These are phyloP conservation scores for Fusarium continuum DNA, from an alignment of 2,329 filamentous ascomycete genomes.

Conservation along the genomic window DNA sequence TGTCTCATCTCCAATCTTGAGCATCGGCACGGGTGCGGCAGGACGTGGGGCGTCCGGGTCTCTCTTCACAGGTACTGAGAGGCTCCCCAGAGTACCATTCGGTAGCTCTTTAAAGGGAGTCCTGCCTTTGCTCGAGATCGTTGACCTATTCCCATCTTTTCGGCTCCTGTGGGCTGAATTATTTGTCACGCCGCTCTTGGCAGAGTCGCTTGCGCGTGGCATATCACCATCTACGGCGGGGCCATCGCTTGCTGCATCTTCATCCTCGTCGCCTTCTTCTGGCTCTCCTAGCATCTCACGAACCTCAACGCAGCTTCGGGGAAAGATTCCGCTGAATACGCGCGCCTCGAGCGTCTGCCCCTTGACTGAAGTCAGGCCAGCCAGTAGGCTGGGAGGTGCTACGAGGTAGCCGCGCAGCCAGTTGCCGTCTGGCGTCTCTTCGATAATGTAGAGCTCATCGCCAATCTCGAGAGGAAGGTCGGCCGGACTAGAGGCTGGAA, in stretches of 20 bases:
- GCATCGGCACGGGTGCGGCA: slow-evolving; percentile 92
- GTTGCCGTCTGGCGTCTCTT: slow-evolving; percentile 89
- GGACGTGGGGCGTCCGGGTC: slow-evolving; percentile 78
- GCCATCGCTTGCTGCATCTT: slow-evolving; percentile 49
- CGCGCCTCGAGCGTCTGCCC: slow-evolving; percentile 94
- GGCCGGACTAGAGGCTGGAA: slow-evolving; percentile 83
- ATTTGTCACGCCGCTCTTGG: slow-evolving; percentile 61
- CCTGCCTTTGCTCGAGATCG: slow-evolving; percentile 39
- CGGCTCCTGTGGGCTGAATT: slow-evolving; percentile 51
- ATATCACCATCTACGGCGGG: slow-evolving; percentile 39
- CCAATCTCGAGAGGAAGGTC: slow-evolving; percentile 97
- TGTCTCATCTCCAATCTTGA: slow-evolving; percentile 97
- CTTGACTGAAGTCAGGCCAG: slow-evolving; percentile 88
- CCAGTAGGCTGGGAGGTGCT: slow-evolving; percentile 89
- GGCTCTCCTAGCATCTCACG: slow-evolving; percentile 87
- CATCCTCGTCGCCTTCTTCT: slow-evolving; percentile 61
- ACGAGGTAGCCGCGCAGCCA: slow-evolving; percentile 98
- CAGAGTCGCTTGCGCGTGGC: slow-evolving; percentile 58
- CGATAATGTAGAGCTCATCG: slow-evolving; percentile 98
- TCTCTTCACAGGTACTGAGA: slow-evolving; percentile 62
- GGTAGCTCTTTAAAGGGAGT: slow-evolving; percentile 50
- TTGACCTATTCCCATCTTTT: slow-evolving; percentile 44
- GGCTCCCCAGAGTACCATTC: slow-evolving; percentile 53
- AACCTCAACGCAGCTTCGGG: slow-evolving; percentile 91
- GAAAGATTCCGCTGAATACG: slow-evolving; percentile 99